Base-by-base conservation (phyloP, 1,284 basidiomycete species). In the Rhodotorula glutinis region DNA sequence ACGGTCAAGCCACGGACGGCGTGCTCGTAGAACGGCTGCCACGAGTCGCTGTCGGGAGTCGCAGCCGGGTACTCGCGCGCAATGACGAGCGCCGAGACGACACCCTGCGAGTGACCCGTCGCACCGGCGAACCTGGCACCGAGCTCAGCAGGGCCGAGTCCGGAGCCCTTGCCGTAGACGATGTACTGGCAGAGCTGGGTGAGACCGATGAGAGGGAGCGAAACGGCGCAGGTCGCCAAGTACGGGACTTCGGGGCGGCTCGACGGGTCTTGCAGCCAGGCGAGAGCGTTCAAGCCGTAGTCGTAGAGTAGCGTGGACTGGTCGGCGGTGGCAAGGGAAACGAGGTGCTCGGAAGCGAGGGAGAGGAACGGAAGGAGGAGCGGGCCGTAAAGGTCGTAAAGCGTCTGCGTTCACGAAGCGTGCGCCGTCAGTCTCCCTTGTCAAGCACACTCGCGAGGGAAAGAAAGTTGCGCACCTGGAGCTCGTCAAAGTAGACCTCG, bases 401-500 rank as follows among this genome's bases (percentile, higher is more conserved):
- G 87, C 53, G 83, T 82, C 81, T 96, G 47, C 10, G 25, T 3
- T 3, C 1, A 19, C 8, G n/a, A n/a, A n/a, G n/a, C n/a, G n/a
- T n/a, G n/a, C n/a, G n/a, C n/a, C n/a, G n/a, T n/a, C n/a, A n/a
- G n/a, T n/a, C n/a, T n/a, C n/a, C n/a, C n/a, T n/a, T n/a, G n/a
- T n/a, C n/a, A n/a, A n/a, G n/a, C n/a, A n/a, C n/a, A n/a, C n/a
- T n/a, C n/a, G n/a, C n/a, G n/a, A n/a, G 27, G 27, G 4, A 14
- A 21, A 21, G 19, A 13, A 21, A 44, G 17, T 33, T 1, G 52
- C 74, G 53, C 33, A 76, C 74, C 70, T 74, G 70, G 27, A 98
- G 86, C 82, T 98, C 95, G 78, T 94, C 90, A 79, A 97, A 93
- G 82, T 98, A 98, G 71, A 95, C 90, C 81, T 98, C 95, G 79